Evolutionary conservation across 176 grass and related monocot species (phyloP).

Genomic region (Oryza nivara): DNA sequence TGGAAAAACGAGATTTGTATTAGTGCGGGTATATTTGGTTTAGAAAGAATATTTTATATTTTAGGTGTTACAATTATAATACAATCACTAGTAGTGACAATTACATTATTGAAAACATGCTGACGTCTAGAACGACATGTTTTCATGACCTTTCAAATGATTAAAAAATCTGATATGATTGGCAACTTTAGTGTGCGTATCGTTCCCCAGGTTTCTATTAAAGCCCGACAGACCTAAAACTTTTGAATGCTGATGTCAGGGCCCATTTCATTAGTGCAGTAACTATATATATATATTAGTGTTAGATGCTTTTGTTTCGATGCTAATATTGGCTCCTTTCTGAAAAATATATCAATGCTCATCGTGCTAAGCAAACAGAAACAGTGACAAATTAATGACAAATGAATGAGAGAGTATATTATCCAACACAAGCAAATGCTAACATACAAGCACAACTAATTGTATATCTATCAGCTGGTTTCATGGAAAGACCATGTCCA

Average conservation of each 20-base stretch:
- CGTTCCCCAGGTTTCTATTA: slow-evolving; percentile 17
- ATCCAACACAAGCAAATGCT: neutral
- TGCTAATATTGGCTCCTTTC: neutral
- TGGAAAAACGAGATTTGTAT: too few species aligned
- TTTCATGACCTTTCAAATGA: neutral
- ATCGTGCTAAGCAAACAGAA: neutral
- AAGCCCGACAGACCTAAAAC: slow-evolving; percentile 18
- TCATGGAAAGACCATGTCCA: neutral
- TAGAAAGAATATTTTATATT: neutral
- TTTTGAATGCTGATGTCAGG: slow-evolving; percentile 12
- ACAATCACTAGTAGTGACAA: neutral
- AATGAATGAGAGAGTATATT: neutral
- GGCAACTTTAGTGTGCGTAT: neutral
- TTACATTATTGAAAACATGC: neutral
- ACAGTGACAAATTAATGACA: neutral
- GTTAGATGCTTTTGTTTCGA: slow-evolving; percentile 20
- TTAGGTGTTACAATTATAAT: neutral
- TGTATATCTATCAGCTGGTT: neutral
- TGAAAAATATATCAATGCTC: neutral
- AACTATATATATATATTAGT: neutral
- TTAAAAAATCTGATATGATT: slow-evolving; percentile 5
- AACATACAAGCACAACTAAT: neutral
- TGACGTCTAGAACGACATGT: neutral
- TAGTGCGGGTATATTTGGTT: neutral
- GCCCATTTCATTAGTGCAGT: neutral